Base-by-base conservation (phyloP, 2,329 filamentous ascomycete genomes). In the Aschersonia sp. region DNA sequence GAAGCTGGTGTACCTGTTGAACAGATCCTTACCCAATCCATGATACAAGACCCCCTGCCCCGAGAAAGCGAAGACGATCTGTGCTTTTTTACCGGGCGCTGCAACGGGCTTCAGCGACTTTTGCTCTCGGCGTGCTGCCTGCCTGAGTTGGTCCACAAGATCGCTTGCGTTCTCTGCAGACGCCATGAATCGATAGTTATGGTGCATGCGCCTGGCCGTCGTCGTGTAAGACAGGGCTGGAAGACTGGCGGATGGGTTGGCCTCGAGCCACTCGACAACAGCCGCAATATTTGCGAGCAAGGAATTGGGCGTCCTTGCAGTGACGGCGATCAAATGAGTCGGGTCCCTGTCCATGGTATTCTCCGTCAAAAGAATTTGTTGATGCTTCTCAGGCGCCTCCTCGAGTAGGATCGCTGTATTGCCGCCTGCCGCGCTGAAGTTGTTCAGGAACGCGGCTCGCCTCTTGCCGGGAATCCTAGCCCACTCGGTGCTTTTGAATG, bases 391-490 rank as follows among this genome's bases (percentile, higher is more conserved):
- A 12, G 12, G 2, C 12, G 78, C 76, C 7, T 85, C 81, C 57
- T 83, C 77, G 5, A 85, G 54, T 6, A 84, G 60, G 40, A 85
- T 59, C 31, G 78, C 76, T 4, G 79, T 83, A 62, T 79, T 80
- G 5, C 75, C 75, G 47, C 76, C 76, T 7, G 72, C 49, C 4
- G 61, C 68, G 47, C 64, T 68, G 56, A 79, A 79, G 57, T 74
- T 77, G 57, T 80, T 79, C 31, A 68, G 64, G 6, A 61, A 46
- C 0, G 51, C 55, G 4, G 61, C 59, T 2, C 73, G 40, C 47
- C 62, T 56, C 30, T 50, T 51, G 11, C 53, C 58, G 3, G 46
- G 46, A 11, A n/a, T 11, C 43, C 46, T 1, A 57, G 52, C 4
- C 61, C 68, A 71, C 1, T 60, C 53, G 0, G 57, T 64, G 6